phyloP scores from a whole-genome alignment of 176 grass and related monocot genomes.

The Eleusine indica region DNA sequence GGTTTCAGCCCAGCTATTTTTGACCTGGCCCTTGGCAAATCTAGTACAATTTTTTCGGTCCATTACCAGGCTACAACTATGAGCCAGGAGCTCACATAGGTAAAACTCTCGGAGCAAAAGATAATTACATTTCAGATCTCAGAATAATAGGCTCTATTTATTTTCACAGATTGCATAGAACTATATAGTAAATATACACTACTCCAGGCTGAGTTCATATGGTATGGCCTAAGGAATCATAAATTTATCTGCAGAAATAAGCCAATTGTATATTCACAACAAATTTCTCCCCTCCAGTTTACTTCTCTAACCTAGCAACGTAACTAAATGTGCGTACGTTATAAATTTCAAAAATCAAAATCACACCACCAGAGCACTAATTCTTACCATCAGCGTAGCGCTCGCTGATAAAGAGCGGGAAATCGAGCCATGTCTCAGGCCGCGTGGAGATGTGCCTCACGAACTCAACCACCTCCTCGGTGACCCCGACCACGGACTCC shows the following conservation, averaged over 20 bases:
- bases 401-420: slow-evolving; percentile 59
- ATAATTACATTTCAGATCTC: background rate
- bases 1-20: too few species aligned
- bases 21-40: too few species aligned
- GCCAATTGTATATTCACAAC: background rate
- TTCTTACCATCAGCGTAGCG: slow-evolving; percentile 57
- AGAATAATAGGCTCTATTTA: background rate
- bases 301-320: background rate
- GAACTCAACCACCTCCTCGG: slow-evolving; percentile 72
- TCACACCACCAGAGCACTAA: background rate
- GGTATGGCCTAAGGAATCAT: background rate
- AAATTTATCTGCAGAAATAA: background rate
- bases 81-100: background rate
- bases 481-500: slow-evolving; percentile 44
- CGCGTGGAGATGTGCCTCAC: slow-evolving; percentile 62
- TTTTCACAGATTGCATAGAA: slow-evolving; percentile 17
- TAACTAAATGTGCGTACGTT: background rate
- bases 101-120: background rate
- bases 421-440: slow-evolving; percentile 76
- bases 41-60: too few species aligned
- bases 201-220: background rate
- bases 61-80: too few species aligned
- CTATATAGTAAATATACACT: background rate
- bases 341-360: background rate
- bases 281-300: background rate